Evolutionary conservation across 805 yeast genomes (phyloP).

Genomic region (Cyberlindnera mississippiensis): DNA sequence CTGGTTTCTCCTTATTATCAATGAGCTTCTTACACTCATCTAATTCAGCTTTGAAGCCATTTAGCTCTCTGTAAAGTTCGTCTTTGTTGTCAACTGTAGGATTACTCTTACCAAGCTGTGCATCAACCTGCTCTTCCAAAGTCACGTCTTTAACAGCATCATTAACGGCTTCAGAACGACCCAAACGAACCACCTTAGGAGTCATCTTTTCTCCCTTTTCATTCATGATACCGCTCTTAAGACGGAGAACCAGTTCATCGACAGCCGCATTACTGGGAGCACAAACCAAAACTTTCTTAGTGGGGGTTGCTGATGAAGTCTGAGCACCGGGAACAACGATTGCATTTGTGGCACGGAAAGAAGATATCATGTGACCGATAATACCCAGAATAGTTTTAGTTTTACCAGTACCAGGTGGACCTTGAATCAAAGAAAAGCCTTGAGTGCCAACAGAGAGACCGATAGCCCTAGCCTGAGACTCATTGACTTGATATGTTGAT

Average conservation of each 20-base stretch:
- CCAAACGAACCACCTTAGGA: slow-evolving; percentile 80
- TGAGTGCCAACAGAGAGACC: slow-evolving; percentile 58
- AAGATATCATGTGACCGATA: slow-evolving; percentile 68
- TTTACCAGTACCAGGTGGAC: slow-evolving; percentile 99
- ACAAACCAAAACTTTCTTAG: slow-evolving; percentile 74
- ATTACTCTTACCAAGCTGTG: slow-evolving; percentile 23
- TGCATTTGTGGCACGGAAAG: slow-evolving; percentile 26
- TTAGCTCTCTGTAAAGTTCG: slow-evolving; percentile 46
- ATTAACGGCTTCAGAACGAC: slow-evolving; percentile 85
- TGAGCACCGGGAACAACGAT: slow-evolving; percentile 31
- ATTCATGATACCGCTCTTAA: slow-evolving; percentile 65
- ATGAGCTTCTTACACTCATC: slow-evolving; percentile 27
- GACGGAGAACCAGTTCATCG: slow-evolving; percentile 85
- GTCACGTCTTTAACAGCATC: slow-evolving; percentile 78
- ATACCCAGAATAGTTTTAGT: slow-evolving; percentile 95
- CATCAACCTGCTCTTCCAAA: slow-evolving; percentile 80
- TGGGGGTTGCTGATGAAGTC: slow-evolving; percentile 12
- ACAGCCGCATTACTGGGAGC: slow-evolving; percentile 99
- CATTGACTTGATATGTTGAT: slow-evolving; percentile 58
- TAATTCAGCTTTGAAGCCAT: slow-evolving; percentile 12
- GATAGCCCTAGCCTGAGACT: slow-evolving; percentile 90
- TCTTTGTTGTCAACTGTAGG: slow-evolving; percentile 37
- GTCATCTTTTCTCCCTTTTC: slow-evolving; percentile 47
- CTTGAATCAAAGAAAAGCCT: slow-evolving; percentile 92
- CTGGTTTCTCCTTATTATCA: slow-evolving; percentile 25